Evolutionary conservation across 371 early-diverging fungal genomes (phyloP).

Genomic region (Rhizopus delemar): DNA sequence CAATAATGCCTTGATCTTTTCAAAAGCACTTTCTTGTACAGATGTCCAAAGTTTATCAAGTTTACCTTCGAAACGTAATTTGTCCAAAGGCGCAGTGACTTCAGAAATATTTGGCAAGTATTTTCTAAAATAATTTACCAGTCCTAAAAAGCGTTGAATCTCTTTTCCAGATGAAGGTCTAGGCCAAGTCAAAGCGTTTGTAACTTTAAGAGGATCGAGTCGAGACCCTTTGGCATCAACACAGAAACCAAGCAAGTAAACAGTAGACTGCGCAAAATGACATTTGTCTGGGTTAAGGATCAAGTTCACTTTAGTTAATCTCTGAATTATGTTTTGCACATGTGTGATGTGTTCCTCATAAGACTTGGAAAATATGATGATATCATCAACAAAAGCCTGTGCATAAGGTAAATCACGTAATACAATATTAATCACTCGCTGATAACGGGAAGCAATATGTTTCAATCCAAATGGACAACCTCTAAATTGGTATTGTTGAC

Average conservation of each 20-base stretch:
- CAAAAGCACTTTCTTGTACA: not conserved
- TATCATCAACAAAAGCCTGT: conserved; percentile 16
- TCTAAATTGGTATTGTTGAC: conserved; percentile 3
- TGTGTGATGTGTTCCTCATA: conserved; percentile 12
- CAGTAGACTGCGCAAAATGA: conserved; percentile 1
- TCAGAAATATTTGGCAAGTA: conserved; percentile 13
- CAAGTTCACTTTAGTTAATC: conserved; percentile 21
- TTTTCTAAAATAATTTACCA: conserved; percentile 26
- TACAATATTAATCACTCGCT: conserved; percentile 3
- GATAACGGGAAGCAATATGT: conserved; percentile 1
- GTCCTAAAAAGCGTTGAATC: conserved; percentile 18
- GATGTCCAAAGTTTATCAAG: not conserved
- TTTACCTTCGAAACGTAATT: conserved; percentile 10
- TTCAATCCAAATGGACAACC: conserved; percentile 11
- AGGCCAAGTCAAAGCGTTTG: conserved; percentile 21
- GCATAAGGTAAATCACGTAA: conserved; percentile 6
- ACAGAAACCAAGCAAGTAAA: conserved; percentile 20
- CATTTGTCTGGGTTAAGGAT: conserved; percentile 23
- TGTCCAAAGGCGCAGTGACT: conserved; percentile 23
- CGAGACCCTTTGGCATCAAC: conserved; percentile 14
- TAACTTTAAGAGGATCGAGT: conserved; percentile 16
- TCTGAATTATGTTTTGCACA: conserved; percentile 8
- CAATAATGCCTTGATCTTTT: no score
- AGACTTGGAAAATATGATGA: conserved; percentile 1
- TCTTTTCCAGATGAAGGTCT: conserved; percentile 18